Evolutionary conservation across 225 moss, liverwort and hornwort species (phyloP), one percentile per base, ranked within the genome.

Genomic region (Physcomitrium patens): DNA sequence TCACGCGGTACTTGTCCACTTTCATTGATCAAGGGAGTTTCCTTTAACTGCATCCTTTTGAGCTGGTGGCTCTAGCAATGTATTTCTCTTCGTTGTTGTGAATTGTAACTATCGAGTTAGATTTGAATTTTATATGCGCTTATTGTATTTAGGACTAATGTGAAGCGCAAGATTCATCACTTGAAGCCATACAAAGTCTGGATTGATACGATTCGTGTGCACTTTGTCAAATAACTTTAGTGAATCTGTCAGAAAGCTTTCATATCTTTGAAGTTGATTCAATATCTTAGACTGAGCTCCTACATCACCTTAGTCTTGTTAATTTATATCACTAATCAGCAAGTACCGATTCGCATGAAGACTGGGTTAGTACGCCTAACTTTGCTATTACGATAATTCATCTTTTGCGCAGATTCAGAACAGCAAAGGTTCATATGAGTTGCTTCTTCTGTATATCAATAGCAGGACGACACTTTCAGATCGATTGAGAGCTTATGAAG

Each of bases 361-460:
- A 45, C 44, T 68, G 12, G 20, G 43, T 13, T 79, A 27, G 13
- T 47, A 60, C 51, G 24, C 22, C 69, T 58, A 31, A 1, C 56
- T 70, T 70, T 48, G 61, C 59, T 60, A 23, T 72, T 70, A 55
- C 67, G 67, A 53, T 9, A 41, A 41, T 61, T 51, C 5, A 53
- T 69, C 58, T 76, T 78, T 13, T 84, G 52, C 67, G 85, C 94
- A 94, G 94, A 85, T 94, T 76, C 78, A 80, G 51, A 88, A 87
- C 77, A 86, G 83, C 72, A 82, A 79, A 81, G 85, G 80, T 72
- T 94, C 91, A 19, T 94, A 91, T 71, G 91, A 91, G 74, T 85
- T 94, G 60, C 90, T 92, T 86, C 79, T 90, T 50, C 71, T 94
- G 54, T 90, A 86, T 57, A 90, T 94, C 58, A 90, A 94, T 74